Evolutionary conservation across 1,139 yeast genomes (phyloP), one percentile per base, ranked within the genome.

Genomic region (Hemisphaericaspora xylofermentans): DNA sequence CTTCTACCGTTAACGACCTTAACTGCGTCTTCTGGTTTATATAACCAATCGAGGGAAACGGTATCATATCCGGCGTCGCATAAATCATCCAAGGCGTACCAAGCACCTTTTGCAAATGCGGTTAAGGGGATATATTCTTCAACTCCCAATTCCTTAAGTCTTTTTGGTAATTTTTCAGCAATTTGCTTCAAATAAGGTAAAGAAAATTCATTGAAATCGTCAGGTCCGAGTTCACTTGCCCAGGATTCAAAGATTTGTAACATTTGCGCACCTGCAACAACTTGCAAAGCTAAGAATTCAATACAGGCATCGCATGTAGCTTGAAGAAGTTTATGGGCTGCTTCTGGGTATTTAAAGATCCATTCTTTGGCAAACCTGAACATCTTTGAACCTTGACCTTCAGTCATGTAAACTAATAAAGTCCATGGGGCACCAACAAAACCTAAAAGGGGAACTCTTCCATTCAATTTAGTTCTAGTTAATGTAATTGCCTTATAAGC

Each of bases 381-480:
- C 74, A 91, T 75, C 61, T 88, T 86, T 9, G 96, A 84, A 13
- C 97, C 96, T 53, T 96, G 97, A 38, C 98, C 98, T 66, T 93
- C 98, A 45, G 93, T 83, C 96, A 93, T 94, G 65, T 94, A 93
- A 32, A 91, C 96, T 68, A 93, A 74, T 48, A 93, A 68, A 9
- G 98, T 93, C 97, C 97, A 93, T 44, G 98, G 98, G 12, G 96
- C 97, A 43, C 98, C 98, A 52, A 93, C 88, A 65, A 93, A 93
- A 3, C 98, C 98, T 41, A 93, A 74, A 50, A 93, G 73, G 18
- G 98, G 98, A 14, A 91, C 98, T 55, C 95, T 78, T 37, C 98
- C 98, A 38, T 82, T 67, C 50, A 93, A 76, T 58, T 86, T 88
- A 47, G 72, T 74, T 65, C 98, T 78, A 10, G 98, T 93, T 50